Evolutionary conservation across 257 asterid species (phyloP).

Genomic region (Ophiorrhiza pumila): DNA sequence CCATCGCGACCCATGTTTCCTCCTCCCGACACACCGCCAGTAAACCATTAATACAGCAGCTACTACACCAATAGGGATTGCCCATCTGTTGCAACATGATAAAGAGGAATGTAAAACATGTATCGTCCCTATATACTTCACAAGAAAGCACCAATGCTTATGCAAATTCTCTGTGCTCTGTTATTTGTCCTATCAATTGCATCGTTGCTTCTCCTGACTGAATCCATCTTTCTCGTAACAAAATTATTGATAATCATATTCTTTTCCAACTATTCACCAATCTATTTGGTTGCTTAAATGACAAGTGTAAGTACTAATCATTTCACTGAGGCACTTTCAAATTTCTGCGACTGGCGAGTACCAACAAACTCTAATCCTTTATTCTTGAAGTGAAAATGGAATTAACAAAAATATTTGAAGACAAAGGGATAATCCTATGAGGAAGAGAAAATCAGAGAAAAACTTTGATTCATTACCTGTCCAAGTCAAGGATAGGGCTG

Average conservation of each 20-base stretch:
- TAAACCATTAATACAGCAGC: constrained; percentile 49
- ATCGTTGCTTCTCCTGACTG: not conserved
- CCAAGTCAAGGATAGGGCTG: constrained; percentile 91
- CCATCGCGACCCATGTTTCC: constrained; percentile 57
- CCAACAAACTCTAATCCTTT: not conserved
- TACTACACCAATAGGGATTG: constrained; percentile 57
- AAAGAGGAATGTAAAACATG: not conserved
- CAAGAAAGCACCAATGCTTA: not conserved
- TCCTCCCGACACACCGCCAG: constrained; percentile 82
- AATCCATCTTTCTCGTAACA: no score
- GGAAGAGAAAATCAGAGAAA: not conserved
- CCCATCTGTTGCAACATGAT: constrained; percentile 67
- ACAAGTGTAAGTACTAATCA: no score
- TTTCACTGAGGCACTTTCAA: not conserved
- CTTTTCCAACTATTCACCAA: not conserved
- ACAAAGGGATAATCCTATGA: not conserved
- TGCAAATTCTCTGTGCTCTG: not conserved
- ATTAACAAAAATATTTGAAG: not conserved
- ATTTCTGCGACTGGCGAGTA: not conserved
- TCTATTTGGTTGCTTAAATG: not conserved
- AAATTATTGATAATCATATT: not conserved
- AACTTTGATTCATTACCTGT: constrained; percentile 51
- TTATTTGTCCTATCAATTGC: not conserved
- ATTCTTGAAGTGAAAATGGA: not conserved
- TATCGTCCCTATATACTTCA: not conserved